Percentiles rank a stretch among this genome's conserved stretches.
Conservation (phyloP, 2,329 filamentous ascomycete species). For the Macrophomina tecta region DNA sequence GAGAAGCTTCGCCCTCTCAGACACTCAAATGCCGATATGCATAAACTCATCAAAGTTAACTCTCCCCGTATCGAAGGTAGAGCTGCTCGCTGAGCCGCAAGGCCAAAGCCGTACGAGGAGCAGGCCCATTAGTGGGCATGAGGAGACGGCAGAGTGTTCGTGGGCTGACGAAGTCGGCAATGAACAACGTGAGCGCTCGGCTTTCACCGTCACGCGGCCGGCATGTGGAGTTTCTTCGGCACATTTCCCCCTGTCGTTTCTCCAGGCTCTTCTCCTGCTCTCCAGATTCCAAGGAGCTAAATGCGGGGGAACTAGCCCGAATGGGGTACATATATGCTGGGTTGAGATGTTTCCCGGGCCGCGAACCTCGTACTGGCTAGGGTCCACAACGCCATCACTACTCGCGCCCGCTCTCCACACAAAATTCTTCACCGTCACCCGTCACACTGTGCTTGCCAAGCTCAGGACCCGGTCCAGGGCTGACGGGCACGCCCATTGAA, state of each 20-base stretch:
- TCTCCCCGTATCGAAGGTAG: background rate
- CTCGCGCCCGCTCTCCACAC: background rate
- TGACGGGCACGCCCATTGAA: conserved; percentile 12
- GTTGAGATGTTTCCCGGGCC: background rate
- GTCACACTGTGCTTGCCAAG: conserved; percentile 21
- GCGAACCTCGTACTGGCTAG: background rate
- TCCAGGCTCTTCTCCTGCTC: conserved; percentile 7
- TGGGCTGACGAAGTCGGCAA: conserved; percentile 15
- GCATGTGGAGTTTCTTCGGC: conserved; percentile 13
- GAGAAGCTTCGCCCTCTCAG: background rate
- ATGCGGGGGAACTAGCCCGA: conserved; percentile 18
- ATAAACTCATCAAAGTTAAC: background rate
- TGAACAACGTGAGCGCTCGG: conserved; percentile 20
- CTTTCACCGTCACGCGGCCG: conserved; percentile 3
- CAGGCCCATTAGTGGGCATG: background rate
- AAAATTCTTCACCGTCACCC: conserved; percentile 21
- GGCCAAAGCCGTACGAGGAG: background rate
- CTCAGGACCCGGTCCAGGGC: background rate
- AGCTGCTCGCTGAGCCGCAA: conserved; percentile 4
- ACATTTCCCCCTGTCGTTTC: background rate
- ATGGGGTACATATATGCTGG: background rate
- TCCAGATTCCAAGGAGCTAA: conserved; percentile 20
- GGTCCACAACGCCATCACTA: conserved; percentile 11
- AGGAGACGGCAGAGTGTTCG: conserved; percentile 1
- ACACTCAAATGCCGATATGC: background rate